These are phyloP conservation scores for Neurospora sp. DNA, from an alignment of 495 filamentous ascomycete species.

Conservation along the genomic window DNA sequence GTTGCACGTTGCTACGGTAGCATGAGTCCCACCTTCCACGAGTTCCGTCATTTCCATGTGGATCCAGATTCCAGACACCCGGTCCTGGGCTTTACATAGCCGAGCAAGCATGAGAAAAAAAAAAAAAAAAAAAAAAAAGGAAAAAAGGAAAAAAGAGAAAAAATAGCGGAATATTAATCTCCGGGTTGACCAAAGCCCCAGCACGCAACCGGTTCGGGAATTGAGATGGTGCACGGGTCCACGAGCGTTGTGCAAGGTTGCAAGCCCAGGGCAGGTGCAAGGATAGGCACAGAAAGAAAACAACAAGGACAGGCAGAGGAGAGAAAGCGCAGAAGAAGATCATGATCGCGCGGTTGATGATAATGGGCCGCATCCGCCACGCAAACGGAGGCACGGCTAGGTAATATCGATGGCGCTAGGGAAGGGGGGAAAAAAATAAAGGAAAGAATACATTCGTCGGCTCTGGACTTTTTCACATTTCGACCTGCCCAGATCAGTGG, in stretches of 20 bases:
- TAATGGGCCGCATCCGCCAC: background rate
- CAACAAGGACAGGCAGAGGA: background rate
- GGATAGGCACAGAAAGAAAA: background rate
- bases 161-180: background rate
- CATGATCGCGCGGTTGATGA: background rate
- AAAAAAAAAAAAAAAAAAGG: background rate
- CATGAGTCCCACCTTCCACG: background rate
- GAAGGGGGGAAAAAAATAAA: background rate
- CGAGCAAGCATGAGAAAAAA: background rate
- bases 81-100: background rate
- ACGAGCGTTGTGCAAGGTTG: background rate
- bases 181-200: background rate
- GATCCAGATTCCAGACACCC: background rate
- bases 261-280: background rate
- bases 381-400: too few relatives aligned
- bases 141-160: too few relatives aligned
- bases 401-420: background rate
- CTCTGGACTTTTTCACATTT: background rate
- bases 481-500: background rate
- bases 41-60: background rate
- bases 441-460: background rate
- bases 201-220: background rate
- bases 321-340: background rate
- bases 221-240: background rate
- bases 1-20: background rate